Base-by-base conservation (phyloP, 2,329 filamentous ascomycete genomes). In the Cercospora citrullina region DNA sequence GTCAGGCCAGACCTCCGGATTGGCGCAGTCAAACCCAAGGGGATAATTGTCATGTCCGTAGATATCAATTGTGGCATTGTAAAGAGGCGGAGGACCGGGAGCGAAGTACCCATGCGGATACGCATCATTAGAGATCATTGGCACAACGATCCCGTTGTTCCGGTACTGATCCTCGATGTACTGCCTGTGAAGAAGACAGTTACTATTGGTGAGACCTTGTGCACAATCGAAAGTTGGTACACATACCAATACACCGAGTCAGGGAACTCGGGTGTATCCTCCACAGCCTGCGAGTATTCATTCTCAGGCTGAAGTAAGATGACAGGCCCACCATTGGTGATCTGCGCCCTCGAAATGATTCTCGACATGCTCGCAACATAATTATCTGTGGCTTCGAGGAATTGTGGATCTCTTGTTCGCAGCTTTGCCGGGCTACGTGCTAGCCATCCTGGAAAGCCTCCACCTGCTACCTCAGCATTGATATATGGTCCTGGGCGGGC, bases 251-350 rank as follows among this genome's bases (percentile, higher is more conserved):
- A 95, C 0, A 84, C 82, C 0, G 84, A 83, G 73, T 92, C 88
- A 0, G 90, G 90, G 71, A 90, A 91, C 2, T 80, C 78, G 0
- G 79, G 77, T n/a, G 85, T 80, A 2, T 80, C 80, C 4, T 79
- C 80, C 16, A 80, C 79, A 1, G 82, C 83, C 18, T 81, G 79
- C 0, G 86, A 88, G 75, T 94, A 94, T 77, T 95, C 92, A 70
- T 95, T 96, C 77, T 96, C 92, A 0, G 91, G 89, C 77, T 96
- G 92, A 51, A 91, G 85, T 1, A 94, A 80, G 68, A 96, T 92
- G 7, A 96, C 85, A 0, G 91, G 91, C 0, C 92, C 92, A 0
- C 91, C 92, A 63, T 94, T 91, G 1, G 91, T 94, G 74, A 96
- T 94, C 74, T 95, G 91, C 0, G 87, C 88, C 64, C 88, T 87